A percentile compares a stretch with the other conserved stretches of the same genome.
These are phyloP conservation scores for Choiromyces venosus DNA, from an alignment of 495 filamentous ascomycete genomes.

Conservation along the genomic window DNA sequence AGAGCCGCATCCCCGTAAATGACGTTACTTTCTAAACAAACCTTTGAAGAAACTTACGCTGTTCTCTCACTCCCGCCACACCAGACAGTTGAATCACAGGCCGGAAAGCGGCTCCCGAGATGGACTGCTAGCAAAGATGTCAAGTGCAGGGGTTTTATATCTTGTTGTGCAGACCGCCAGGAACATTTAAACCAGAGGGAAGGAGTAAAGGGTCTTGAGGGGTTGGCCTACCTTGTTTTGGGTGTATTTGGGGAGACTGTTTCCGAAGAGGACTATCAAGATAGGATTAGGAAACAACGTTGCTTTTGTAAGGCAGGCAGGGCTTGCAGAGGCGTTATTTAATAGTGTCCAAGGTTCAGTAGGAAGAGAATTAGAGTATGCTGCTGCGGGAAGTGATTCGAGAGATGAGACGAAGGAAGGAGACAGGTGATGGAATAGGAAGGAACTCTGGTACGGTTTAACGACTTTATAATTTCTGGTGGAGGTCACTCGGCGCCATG, in stretches of 20 bases:
- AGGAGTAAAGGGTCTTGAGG: conserved; percentile 62
- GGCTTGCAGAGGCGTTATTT: conserved; percentile 57
- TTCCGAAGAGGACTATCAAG: conserved; percentile 58
- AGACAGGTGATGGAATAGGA: too few species aligned
- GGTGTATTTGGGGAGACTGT: conserved; percentile 44
- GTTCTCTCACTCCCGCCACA: conserved; percentile 35
- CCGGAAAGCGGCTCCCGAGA: conserved; percentile 39
- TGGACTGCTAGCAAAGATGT: conserved; percentile 53
- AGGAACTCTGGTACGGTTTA: too few species aligned
- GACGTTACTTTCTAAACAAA: conserved; percentile 60
- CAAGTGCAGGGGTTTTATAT: conserved; percentile 48
- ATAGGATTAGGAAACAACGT: conserved; percentile 65
- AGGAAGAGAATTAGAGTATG: conserved; percentile 29
- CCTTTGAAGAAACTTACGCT: conserved; percentile 58
- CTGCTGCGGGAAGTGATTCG: too few species aligned
- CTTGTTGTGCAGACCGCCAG: conserved; percentile 44
- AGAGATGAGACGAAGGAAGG: too few species aligned
- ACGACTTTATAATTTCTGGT: conserved; percentile 67
- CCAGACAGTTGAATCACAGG: neutral
- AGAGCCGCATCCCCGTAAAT: too few species aligned
- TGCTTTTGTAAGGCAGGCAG: conserved; percentile 54
- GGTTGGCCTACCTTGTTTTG: conserved; percentile 68
- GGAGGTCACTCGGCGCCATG: conserved; percentile 55
- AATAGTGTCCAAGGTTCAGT: conserved; percentile 51
- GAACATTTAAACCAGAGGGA: conserved; percentile 51